Percentiles rank a stretch among this genome's conserved stretches.
phyloP scores from a whole-genome alignment of 805 yeast genomes.

The Kazachstania bromeliacearum region DNA sequence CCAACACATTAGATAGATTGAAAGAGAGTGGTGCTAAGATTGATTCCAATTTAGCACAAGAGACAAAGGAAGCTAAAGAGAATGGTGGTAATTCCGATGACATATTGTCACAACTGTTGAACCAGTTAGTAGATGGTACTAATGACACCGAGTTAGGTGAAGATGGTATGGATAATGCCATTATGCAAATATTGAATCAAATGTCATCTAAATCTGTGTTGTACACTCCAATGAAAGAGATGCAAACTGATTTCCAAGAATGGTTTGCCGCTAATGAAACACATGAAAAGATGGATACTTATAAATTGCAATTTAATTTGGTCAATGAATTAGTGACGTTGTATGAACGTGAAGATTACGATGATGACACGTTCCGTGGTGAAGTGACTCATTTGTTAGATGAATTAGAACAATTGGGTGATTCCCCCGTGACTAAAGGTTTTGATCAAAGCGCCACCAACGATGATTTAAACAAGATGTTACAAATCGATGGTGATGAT shows the following conservation, averaged over 20 bases:
- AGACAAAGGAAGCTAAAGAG: constrained; percentile 32
- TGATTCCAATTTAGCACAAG: constrained; percentile 45
- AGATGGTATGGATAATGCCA: constrained; percentile 47
- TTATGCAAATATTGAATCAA: constrained; percentile 69
- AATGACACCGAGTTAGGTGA: constrained; percentile 27
- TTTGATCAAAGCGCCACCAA: constrained; percentile 8
- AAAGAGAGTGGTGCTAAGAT: constrained; percentile 67
- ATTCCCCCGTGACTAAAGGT: constrained; percentile 25
- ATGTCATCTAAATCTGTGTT: constrained; percentile 76
- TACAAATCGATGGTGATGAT: constrained; percentile 20
- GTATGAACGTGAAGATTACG: constrained; percentile 57
- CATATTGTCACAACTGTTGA: constrained; percentile 51
- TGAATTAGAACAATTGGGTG: constrained; percentile 26
- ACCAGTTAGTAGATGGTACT: constrained; percentile 43
- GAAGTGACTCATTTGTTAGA: constrained; percentile 23
- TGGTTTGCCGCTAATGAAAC: constrained; percentile 47
- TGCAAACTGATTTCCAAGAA: constrained; percentile 59
- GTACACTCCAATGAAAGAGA: constrained; percentile 80
- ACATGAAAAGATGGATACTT: constrained; percentile 42
- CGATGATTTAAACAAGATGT: constrained; percentile 11
- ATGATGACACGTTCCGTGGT: constrained; percentile 14
- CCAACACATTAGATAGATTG: constrained; percentile 70
- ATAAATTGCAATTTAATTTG: constrained; percentile 51
- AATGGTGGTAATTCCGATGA: constrained; percentile 37
- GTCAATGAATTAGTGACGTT: constrained; percentile 51